Evolutionary conservation across 148 eudicot genomes (phyloP), one percentile per base, ranked within the genome.

Genomic region (Fagopyrum esculentum): DNA sequence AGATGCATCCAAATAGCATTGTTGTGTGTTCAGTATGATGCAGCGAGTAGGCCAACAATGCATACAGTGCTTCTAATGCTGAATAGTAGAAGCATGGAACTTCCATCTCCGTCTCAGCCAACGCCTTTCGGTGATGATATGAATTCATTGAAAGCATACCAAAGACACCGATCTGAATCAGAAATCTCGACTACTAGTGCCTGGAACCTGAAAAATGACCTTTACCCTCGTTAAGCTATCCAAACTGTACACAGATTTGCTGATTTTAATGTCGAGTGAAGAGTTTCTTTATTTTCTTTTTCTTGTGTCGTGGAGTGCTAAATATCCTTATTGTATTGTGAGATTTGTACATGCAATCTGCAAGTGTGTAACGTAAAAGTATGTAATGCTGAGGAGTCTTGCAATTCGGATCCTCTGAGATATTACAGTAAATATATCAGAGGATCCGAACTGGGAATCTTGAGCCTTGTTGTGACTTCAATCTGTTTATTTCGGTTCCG

Each of bases 1-100:
- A 64, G 70, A 64, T 64, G 70, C 70, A 64, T 64, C 47, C 70
- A 64, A 4, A 40, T 64, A 30, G 70, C 46, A 40, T 40, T 64
- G 46, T 4, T 64, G 70, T 64, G 70, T 35, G 70, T 40, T 40
- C 70, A 64, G n/a, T 64, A 64, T 6, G 70, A 64, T 40, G 3
- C 70, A 15, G 9, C 46, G 46, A 64, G 17, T 64, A 64, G 70
- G 70, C 70, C 70, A 3, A 64, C 70, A 12, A 64, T 64, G 70
- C 46, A 40, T 45, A 16, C 46, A n/a, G 70, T 64, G n/a, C 70
- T 64, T 35, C 70, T 64, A 7, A 64, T 64, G 70, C 70, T 64
- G 6, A 64, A 64, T 4, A 64, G 70, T 9, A 64, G 0, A 64
- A 40, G 46, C 46, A 64, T 64, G 46, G 70, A 64, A 6, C 70